Percentiles rank a stretch among this genome's conserved stretches.
These are phyloP conservation scores for Prunus mira DNA, from an alignment of 306 rosid species.

Conservation along the genomic window DNA sequence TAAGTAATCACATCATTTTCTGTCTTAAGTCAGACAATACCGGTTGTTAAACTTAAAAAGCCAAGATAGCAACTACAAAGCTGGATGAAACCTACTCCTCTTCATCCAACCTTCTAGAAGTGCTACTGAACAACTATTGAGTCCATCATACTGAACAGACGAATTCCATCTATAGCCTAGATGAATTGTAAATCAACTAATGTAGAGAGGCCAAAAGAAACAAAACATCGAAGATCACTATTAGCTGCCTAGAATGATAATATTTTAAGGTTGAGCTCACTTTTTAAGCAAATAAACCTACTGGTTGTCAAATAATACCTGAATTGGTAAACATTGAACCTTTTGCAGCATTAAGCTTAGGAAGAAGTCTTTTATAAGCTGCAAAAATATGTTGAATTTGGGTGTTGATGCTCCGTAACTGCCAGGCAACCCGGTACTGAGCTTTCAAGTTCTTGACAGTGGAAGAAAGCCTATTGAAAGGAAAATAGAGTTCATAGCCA, in stretches of 20 bases:
- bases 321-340: slow-evolving; percentile 34
- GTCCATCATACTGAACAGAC: neutral
- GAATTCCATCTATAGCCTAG: neutral
- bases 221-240: neutral
- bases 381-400: slow-evolving; percentile 14
- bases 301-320: slow-evolving; percentile 19
- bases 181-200: neutral
- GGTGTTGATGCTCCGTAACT: slow-evolving; percentile 16
- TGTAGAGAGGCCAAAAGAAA: too few relatives aligned
- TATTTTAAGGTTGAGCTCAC: neutral
- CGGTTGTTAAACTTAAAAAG: too few relatives aligned
- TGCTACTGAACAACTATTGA: too few relatives aligned
- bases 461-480: slow-evolving; percentile 1
- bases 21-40: too few relatives aligned
- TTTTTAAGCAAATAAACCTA: neutral
- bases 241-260: neutral
- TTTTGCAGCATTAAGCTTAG: slow-evolving; percentile 3
- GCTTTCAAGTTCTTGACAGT: slow-evolving; percentile 17
- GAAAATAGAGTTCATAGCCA: neutral
- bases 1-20: too few relatives aligned
- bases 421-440: slow-evolving; percentile 4
- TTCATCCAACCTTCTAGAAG: too few relatives aligned
- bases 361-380: slow-evolving; percentile 17
- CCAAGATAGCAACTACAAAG: too few relatives aligned
- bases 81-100: too few relatives aligned